These are phyloP conservation scores for Lophiostoma macrostomum DNA, from an alignment of 495 filamentous ascomycete species.

Conservation along the genomic window DNA sequence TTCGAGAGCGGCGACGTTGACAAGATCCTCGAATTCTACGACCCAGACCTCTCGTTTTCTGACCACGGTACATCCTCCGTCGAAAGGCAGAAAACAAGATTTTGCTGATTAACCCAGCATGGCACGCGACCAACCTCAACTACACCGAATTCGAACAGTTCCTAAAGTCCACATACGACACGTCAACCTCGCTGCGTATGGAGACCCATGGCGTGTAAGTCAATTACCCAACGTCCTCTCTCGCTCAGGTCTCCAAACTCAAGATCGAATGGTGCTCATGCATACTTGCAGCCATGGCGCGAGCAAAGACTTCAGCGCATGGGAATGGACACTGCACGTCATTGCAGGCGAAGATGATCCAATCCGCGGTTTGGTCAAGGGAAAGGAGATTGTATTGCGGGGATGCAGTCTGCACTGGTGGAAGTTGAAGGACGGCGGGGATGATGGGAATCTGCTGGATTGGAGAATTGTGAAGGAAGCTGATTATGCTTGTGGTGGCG, in stretches of 20 bases:
- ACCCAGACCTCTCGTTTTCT: slow-evolving; percentile 4
- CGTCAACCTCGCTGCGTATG: background rate
- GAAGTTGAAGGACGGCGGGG: background rate
- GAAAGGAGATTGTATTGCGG: slow-evolving; percentile 2
- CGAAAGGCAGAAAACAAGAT: too few relatives aligned
- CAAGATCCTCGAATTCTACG: background rate
- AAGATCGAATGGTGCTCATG: too few relatives aligned
- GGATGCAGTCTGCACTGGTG: slow-evolving; percentile 11
- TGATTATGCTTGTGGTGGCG: slow-evolving; percentile 9
- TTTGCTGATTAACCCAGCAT: too few relatives aligned
- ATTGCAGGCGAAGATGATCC: background rate
- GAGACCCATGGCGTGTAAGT: slow-evolving; percentile 2
- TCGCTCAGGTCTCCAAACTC: too few relatives aligned
- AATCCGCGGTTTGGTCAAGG: slow-evolving; percentile 3
- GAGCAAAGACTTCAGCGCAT: background rate
- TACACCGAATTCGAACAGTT: background rate
- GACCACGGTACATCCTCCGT: slow-evolving; percentile 4
- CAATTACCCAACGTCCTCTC: too few relatives aligned
- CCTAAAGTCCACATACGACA: slow-evolving; percentile 2
- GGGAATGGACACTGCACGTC: slow-evolving; percentile 1
- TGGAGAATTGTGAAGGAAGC: slow-evolving; percentile 3
- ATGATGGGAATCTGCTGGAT: background rate
- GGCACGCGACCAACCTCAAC: background rate
- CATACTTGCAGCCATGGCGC: too few relatives aligned
- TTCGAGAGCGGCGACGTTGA: slow-evolving; percentile 8